A percentile compares a stretch with the other conserved stretches of the same genome.
Conservation (phyloP, 345 rosid genomes). For the Brassica cretica region DNA sequence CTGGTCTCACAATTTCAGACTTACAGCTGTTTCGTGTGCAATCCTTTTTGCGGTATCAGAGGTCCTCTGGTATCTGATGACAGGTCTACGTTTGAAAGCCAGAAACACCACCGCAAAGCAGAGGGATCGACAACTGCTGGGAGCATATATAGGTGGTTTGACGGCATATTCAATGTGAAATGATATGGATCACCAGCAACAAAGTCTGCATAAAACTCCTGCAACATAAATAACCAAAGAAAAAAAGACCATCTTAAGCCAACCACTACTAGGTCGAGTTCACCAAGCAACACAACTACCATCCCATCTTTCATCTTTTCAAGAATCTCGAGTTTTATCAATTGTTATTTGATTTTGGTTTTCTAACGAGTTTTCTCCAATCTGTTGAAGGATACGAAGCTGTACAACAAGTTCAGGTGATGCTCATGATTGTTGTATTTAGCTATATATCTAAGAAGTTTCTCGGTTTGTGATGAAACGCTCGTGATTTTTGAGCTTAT, state of each 20-base stretch:
- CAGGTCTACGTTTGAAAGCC: conserved; percentile 89
- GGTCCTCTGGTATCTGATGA: conserved; percentile 89
- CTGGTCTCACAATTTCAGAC: conserved; percentile 38
- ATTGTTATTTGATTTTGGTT: too few relatives aligned
- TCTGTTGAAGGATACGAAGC: too few relatives aligned
- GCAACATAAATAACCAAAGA: conserved; percentile 34
- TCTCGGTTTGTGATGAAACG: too few relatives aligned
- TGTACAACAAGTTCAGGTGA: too few relatives aligned
- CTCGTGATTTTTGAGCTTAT: too few relatives aligned
- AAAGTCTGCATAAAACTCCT: conserved; percentile 98
- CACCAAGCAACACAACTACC: background rate
- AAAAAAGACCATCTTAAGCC: too few relatives aligned
- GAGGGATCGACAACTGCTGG: conserved; percentile 5
- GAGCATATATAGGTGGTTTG: conserved; percentile 54
- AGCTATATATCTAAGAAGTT: too few relatives aligned
- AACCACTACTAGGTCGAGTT: too few relatives aligned
- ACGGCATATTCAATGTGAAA: conserved; percentile 74
- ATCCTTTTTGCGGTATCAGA: conserved; percentile 35
- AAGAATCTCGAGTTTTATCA: too few relatives aligned
- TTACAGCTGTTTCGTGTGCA: conserved; percentile 93
- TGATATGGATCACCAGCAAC: conserved; percentile 83
- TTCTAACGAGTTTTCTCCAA: too few relatives aligned
- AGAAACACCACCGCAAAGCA: conserved; percentile 74
- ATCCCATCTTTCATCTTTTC: too few relatives aligned
- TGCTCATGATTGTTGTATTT: too few relatives aligned